Evolutionary conservation across 305 asterid species (phyloP).

Genomic region (Plantago coronopus): DNA sequence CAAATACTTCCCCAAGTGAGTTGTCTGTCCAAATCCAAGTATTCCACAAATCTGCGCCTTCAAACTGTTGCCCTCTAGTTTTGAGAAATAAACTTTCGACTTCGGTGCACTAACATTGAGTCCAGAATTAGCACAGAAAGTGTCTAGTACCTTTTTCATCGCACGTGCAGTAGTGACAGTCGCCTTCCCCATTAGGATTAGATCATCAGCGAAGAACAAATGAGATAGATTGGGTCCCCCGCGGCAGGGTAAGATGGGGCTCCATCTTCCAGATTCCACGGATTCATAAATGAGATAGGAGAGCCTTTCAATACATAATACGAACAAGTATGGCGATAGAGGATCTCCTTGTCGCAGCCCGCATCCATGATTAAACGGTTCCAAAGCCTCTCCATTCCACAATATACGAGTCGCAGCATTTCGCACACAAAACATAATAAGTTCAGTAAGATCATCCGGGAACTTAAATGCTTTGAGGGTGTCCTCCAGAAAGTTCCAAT

Average conservation of each 20-base stretch:
- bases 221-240: not conserved
- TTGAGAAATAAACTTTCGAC: too few relatives aligned
- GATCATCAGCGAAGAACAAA: not conserved
- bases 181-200: too few relatives aligned
- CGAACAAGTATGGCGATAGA: not conserved
- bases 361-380: not conserved
- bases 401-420: not conserved
- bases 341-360: not conserved
- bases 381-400: not conserved
- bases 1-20: too few relatives aligned
- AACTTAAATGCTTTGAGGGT: not conserved
- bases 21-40: too few relatives aligned
- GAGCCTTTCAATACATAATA: not conserved
- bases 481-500: slow-evolving; percentile 5
- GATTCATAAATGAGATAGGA: not conserved
- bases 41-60: too few relatives aligned
- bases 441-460: not conserved
- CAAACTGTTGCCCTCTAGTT: too few relatives aligned
- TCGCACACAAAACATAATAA: not conserved
- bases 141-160: too few relatives aligned
- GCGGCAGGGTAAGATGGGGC: not conserved
- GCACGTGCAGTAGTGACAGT: too few relatives aligned
- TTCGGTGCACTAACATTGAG: too few relatives aligned
- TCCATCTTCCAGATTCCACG: not conserved
- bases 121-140: too few relatives aligned